A percentile compares a stretch with the other conserved stretches of the same genome.
Evolutionary conservation across 2,329 filamentous ascomycete species (phyloP).

Genomic region (Neurospora crassa): DNA sequence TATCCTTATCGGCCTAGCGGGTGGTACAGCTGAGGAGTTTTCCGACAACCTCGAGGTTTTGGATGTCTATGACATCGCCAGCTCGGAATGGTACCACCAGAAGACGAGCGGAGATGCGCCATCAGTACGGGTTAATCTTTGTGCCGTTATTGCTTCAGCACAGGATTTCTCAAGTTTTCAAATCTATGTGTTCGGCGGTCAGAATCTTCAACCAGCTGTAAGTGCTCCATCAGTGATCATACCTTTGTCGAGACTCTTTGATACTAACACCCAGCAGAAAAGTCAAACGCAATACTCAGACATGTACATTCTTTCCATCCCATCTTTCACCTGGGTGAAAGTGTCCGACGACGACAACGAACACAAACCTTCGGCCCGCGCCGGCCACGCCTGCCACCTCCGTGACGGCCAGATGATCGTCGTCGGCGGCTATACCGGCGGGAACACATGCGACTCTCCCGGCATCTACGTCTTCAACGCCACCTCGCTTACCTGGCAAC

Average conservation of each 20-base stretch:
- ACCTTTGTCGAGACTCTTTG: background rate
- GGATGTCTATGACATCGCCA: conserved; percentile 69
- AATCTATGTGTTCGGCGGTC: conserved; percentile 69
- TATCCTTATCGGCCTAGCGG: conserved; percentile 62
- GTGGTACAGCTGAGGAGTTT: conserved; percentile 60
- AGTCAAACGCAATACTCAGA: conserved; percentile 54
- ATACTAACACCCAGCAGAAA: conserved; percentile 21
- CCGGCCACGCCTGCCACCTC: conserved; percentile 60
- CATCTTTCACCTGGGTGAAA: conserved; percentile 64
- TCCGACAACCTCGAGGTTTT: conserved; percentile 43
- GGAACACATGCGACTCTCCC: conserved; percentile 54
- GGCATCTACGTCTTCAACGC: conserved; percentile 68
- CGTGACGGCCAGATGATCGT: conserved; percentile 64
- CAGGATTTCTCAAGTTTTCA: conserved; percentile 67
- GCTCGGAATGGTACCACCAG: conserved; percentile 65
- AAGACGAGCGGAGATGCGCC: conserved; percentile 54
- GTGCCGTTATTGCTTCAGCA: conserved; percentile 58
- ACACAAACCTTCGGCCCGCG: conserved; percentile 47
- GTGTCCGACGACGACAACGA: conserved; percentile 42
- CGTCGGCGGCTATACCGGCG: conserved; percentile 58
- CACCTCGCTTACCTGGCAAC: conserved; percentile 52
- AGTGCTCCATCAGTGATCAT: conserved; percentile 12
- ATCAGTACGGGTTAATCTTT: conserved; percentile 60
- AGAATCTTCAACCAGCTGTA: conserved; percentile 57
- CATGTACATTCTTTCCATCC: conserved; percentile 66